phyloP scores from a whole-genome alignment of 2,329 filamentous ascomycete genomes.

The Ceratocystis harringtonii region DNA sequence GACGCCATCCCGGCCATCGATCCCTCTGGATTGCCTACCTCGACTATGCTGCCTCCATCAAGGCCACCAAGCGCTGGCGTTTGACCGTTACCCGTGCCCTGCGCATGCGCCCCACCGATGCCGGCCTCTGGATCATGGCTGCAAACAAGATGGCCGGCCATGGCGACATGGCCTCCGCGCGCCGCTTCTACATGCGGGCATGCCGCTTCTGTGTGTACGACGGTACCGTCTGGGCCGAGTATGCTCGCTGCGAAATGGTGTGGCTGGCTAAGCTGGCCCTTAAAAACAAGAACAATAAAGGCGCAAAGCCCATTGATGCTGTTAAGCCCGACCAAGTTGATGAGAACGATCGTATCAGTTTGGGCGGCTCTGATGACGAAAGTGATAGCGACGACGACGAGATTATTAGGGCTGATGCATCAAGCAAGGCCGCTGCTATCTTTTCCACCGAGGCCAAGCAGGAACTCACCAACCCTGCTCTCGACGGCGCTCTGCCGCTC shows the following conservation, averaged over 20 bases:
- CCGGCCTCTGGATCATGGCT: slow-evolving; percentile 75
- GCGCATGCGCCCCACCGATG: slow-evolving; percentile 70
- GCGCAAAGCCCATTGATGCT: slow-evolving; percentile 23
- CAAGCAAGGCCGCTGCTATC: slow-evolving; percentile 30
- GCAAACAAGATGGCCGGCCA: slow-evolving; percentile 62
- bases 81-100: slow-evolving; percentile 52
- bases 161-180: slow-evolving; percentile 73
- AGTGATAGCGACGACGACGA: slow-evolving; percentile 29
- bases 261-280: slow-evolving; percentile 70
- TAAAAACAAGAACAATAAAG: slow-evolving; percentile 33
- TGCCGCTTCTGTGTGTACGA: slow-evolving; percentile 74
- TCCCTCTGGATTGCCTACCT: slow-evolving; percentile 84
- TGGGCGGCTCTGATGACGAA: slow-evolving; percentile 30
- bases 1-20: slow-evolving; percentile 67
- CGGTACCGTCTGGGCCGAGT: slow-evolving; percentile 69
- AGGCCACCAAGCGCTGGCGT: slow-evolving; percentile 51
- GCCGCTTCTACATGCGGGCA: slow-evolving; percentile 76
- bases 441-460: slow-evolving; percentile 33
- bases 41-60: slow-evolving; percentile 57
- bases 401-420: slow-evolving; percentile 31
- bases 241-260: slow-evolving; percentile 80
- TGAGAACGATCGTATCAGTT: slow-evolving; percentile 34
- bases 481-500: slow-evolving; percentile 84
- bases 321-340: slow-evolving; percentile 34
- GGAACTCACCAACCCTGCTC: slow-evolving; percentile 61